Conservation (phyloP, 1,139 yeast genomes). For the Magnusiomyces tetraspermus region DNA sequence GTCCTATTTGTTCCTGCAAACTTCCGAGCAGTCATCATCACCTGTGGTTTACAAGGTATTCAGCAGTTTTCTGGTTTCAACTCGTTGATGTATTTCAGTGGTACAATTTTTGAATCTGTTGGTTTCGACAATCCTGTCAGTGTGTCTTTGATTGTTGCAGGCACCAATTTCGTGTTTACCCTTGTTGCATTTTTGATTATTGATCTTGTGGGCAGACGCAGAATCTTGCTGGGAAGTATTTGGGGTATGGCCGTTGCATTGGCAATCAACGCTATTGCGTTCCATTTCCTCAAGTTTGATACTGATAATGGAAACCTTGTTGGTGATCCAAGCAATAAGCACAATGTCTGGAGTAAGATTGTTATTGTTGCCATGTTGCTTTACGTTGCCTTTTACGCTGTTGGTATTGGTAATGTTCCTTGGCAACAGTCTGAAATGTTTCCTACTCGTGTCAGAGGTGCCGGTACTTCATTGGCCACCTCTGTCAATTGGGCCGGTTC, state of each 20-base stretch:
- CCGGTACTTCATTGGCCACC: conserved; percentile 88
- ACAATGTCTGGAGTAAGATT: conserved; percentile 78
- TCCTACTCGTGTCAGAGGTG: conserved; percentile 86
- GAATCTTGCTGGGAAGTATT: conserved; percentile 45
- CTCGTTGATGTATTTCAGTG: conserved; percentile 66
- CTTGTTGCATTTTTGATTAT: conserved; percentile 49
- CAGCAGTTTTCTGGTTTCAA: conserved; percentile 72
- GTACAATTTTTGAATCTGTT: conserved; percentile 51
- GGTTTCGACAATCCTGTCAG: conserved; percentile 54
- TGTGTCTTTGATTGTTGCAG: conserved; percentile 56
- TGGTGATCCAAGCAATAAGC: conserved; percentile 41
- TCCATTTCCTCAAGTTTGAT: conserved; percentile 53
- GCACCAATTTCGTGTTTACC: conserved; percentile 58
- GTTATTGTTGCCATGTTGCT: conserved; percentile 76
- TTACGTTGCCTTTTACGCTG: conserved; percentile 81
- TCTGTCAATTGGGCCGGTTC: conserved; percentile 96
- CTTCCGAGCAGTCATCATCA: conserved; percentile 52
- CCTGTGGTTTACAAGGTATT: conserved; percentile 63
- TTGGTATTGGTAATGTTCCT: conserved; percentile 94
- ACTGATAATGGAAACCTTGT: conserved; percentile 38
- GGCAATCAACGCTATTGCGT: conserved; percentile 22
- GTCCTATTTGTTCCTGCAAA: conserved; percentile 34
- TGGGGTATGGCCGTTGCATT: conserved; percentile 38
- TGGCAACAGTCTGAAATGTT: conserved; percentile 97
- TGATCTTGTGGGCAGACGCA: conserved; percentile 55